Conservation (phyloP, 345 rosid genomes). For the Eucalyptus lansdowneana region DNA sequence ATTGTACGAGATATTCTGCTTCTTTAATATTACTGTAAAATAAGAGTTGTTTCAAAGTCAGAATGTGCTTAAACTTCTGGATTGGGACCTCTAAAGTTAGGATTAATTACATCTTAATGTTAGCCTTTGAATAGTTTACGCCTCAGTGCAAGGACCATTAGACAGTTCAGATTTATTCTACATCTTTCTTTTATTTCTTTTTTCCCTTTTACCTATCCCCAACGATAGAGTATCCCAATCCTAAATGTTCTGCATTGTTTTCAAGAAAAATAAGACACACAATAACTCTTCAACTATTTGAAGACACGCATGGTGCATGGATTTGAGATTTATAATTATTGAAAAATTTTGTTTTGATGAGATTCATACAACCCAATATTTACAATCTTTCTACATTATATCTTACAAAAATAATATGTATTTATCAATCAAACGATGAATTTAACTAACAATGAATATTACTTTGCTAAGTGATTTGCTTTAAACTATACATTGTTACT, state of each 20-base stretch:
- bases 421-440: not conserved
- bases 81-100: too few relatives aligned
- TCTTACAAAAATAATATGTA: not conserved
- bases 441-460: not conserved
- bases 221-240: too few relatives aligned
- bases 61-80: too few relatives aligned
- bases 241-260: not conserved
- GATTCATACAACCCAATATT: not conserved
- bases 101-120: too few relatives aligned
- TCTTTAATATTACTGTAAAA: too few relatives aligned
- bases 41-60: too few relatives aligned
- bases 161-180: too few relatives aligned
- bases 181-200: too few relatives aligned
- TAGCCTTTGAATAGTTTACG: too few relatives aligned
- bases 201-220: too few relatives aligned
- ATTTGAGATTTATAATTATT: not conserved
- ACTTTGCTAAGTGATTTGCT: not conserved
- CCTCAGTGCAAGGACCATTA: too few relatives aligned
- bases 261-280: not conserved
- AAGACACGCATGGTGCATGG: not conserved
- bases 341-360: not conserved
- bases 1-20: too few relatives aligned
- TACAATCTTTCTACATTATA: not conserved
- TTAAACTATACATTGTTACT: not conserved
- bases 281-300: not conserved